phyloP scores from a whole-genome alignment of 352 stramenopile species.

The Blastocystis sp. region DNA sequence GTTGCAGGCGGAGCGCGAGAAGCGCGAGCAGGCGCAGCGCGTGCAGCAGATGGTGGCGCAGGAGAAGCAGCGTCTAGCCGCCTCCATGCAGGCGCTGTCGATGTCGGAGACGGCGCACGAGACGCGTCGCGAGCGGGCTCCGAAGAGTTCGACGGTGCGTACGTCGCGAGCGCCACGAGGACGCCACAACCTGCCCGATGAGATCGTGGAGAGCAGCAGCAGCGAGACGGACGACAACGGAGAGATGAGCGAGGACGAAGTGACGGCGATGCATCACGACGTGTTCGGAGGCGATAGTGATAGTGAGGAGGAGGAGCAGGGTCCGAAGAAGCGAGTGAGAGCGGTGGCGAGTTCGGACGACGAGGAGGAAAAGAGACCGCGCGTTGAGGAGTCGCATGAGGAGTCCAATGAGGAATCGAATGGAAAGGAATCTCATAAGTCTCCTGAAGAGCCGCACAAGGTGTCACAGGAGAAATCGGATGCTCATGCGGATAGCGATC shows the following conservation, averaged over 20 bases:
- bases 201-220: conserved; percentile 1
- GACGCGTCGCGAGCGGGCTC: background rate
- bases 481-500: too few species aligned
- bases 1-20: conserved; percentile 19
- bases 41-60: conserved; percentile 15
- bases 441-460: background rate
- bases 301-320: conserved; percentile 4
- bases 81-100: background rate
- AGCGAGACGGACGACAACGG: conserved; percentile 39
- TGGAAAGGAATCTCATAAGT: background rate
- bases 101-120: background rate
- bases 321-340: conserved; percentile 23
- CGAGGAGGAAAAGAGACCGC: conserved; percentile 21
- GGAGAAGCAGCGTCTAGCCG: background rate
- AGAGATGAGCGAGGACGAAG: conserved; percentile 31
- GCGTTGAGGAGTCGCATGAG: background rate
- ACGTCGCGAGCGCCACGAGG: background rate
- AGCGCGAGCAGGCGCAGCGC: background rate
- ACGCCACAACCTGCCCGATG: background rate
- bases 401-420: background rate
- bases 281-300: conserved; percentile 1
- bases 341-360: conserved; percentile 43
- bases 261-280: background rate
- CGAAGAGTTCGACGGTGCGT: background rate
- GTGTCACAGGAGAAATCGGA: background rate